Evolutionary conservation across 345 rosid genomes (phyloP).

Genomic region (Laguncularia racemosa): DNA sequence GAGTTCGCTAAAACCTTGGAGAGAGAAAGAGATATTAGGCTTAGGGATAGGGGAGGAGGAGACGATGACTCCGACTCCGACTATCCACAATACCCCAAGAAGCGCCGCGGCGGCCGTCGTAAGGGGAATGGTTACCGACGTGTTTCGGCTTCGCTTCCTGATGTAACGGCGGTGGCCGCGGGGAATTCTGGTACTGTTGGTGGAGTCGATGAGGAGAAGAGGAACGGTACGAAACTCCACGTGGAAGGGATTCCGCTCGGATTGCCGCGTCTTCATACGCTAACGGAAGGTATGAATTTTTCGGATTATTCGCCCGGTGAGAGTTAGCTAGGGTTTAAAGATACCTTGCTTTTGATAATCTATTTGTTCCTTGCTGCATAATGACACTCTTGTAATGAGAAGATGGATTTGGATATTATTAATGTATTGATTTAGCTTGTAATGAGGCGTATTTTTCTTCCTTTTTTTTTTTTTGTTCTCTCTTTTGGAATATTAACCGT

Average conservation of each 20-base stretch:
- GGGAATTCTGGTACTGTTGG: slow-evolving; percentile 1
- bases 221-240: slow-evolving; percentile 47
- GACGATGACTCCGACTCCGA: slow-evolving; percentile 42
- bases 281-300: slow-evolving; percentile 62
- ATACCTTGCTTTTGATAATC: too few species aligned
- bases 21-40: slow-evolving; percentile 29
- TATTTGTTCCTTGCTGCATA: too few species aligned
- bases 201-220: slow-evolving; percentile 48
- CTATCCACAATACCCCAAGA: slow-evolving; percentile 36
- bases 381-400: too few species aligned
- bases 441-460: too few species aligned
- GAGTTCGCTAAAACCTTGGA: slow-evolving; percentile 83
- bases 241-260: slow-evolving; percentile 79
- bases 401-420: too few species aligned
- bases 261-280: slow-evolving; percentile 71
- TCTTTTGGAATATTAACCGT: background rate
- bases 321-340: too few species aligned
- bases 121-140: slow-evolving; percentile 55
- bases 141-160: slow-evolving; percentile 69
- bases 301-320: slow-evolving; percentile 6
- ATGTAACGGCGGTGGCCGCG: slow-evolving; percentile 48
- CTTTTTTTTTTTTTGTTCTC: too few species aligned
- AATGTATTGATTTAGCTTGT: too few species aligned
- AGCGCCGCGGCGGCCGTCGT: slow-evolving; percentile 36
- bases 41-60: slow-evolving; percentile 6